Base-by-base conservation (phyloP, 2,329 filamentous ascomycete species). In the Colletotrichum noveboracense region DNA sequence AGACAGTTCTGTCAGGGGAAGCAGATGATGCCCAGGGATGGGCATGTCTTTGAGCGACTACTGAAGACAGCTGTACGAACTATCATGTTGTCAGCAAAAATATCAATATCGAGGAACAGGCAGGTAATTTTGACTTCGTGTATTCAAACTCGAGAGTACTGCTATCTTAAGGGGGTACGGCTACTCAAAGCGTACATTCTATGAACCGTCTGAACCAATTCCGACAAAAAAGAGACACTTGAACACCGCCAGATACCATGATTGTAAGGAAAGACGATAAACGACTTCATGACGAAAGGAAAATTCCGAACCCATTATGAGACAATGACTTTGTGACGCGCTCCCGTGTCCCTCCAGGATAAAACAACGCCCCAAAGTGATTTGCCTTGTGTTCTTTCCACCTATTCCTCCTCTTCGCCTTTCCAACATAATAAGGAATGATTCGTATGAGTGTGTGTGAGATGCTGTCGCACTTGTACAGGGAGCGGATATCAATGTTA, bases 401-500 rank as follows among this genome's bases (percentile, higher is more conserved):
- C 65, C n/a, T 43, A 10, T 48, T 58, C 73, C 48, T 26, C 43
- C 48, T 32, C n/a, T n/a, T 48, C 7, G 28, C 52, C 69, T 10
- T 38, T 4, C 58, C 26, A 26, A 64, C 52, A 62, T 24, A 66
- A 60, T 74, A 76, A 76, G 65, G 74, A 76, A 76, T 76, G 74
- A 74, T 69, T 74, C 74, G 65, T 74, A 13, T 30, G 52, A 38
- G 55, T 24, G 0, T 24, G 52, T 58, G 55, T 48, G 38, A 64
- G 68, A 38, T 71, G 30, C n/a, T 71, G 34, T 60, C 74, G 70
- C 65, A 69, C 58, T 74, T 74, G 70, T 76, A 74, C 64, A 76
- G 58, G 62, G 74, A 76, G 70, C 74, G 64, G 74, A 76, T 76
- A 76, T 76, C 74, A 73, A 74, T 76, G 74, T 58, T 74, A 61